Conservation (phyloP, 2,329 filamentous ascomycete species). For the Phaeosphaeria sp. region DNA sequence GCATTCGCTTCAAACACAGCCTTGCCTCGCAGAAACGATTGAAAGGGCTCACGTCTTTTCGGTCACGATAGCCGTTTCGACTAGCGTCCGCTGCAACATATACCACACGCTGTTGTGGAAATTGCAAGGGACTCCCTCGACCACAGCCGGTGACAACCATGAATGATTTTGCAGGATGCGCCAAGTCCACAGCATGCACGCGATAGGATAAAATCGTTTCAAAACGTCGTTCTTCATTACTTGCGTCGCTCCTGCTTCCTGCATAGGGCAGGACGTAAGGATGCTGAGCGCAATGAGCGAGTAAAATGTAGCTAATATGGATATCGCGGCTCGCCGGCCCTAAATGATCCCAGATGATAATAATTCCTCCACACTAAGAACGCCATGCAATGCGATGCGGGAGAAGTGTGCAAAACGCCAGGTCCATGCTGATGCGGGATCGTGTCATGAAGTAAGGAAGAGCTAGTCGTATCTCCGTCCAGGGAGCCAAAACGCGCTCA, state of each 20-base stretch:
- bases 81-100: slow-evolving; percentile 10
- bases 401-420: slow-evolving; percentile 1
- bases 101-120: slow-evolving; percentile 12
- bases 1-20: not conserved
- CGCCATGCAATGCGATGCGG: slow-evolving; percentile 9
- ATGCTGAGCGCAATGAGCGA: not conserved
- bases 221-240: slow-evolving; percentile 13
- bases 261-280: not conserved
- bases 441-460: slow-evolving; percentile 4
- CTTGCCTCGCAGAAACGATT: slow-evolving; percentile 6
- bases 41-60: not conserved
- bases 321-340: slow-evolving; percentile 12
- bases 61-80: slow-evolving; percentile 15
- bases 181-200: slow-evolving; percentile 10
- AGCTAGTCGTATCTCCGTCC: slow-evolving; percentile 6
- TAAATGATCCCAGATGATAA: slow-evolving; percentile 6
- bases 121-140: slow-evolving; percentile 12
- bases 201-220: slow-evolving; percentile 7
- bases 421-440: slow-evolving; percentile 5
- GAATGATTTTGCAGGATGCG: not conserved
- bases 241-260: slow-evolving; percentile 9
- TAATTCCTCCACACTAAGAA: not conserved
- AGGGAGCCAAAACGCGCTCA: slow-evolving; percentile 6
- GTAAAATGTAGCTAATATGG: slow-evolving; percentile 6
- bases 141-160: no score